Conservation (phyloP, 352 stramenopile species). For the Pelagophyceae sp. region DNA sequence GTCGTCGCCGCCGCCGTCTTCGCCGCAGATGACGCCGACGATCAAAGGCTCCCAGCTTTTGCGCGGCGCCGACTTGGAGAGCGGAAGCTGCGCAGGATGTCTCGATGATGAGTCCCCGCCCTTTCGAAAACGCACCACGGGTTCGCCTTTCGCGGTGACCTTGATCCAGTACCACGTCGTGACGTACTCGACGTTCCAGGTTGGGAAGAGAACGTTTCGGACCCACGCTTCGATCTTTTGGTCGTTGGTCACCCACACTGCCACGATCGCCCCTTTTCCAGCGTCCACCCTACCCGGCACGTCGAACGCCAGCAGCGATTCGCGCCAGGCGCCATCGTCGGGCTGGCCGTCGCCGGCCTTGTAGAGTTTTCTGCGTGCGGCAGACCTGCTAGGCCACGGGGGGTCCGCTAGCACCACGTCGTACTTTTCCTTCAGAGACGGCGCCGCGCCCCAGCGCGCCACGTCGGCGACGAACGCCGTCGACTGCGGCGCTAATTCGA, state of each 20-base stretch:
- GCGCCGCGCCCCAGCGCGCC: not conserved
- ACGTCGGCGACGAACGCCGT: not conserved
- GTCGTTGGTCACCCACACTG: conserved; percentile 11
- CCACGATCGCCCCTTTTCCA: not conserved
- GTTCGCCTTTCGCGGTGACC: not conserved
- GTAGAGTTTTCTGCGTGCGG: not conserved
- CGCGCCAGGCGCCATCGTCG: no score
- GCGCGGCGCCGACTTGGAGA: not conserved
- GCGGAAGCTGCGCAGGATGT: not conserved
- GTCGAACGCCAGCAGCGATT: not conserved
- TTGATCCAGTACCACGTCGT: conserved; percentile 15
- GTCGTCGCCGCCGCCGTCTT: not conserved
- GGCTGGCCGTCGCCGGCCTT: not conserved
- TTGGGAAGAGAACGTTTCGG: not conserved
- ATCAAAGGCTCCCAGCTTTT: conserved; percentile 4
- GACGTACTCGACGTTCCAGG: not conserved
- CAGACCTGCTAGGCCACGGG: not conserved
- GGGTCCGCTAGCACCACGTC: not conserved
- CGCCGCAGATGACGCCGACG: not conserved
- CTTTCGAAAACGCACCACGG: no score
- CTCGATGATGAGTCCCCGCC: not conserved
- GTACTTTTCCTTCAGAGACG: not conserved
- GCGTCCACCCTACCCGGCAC: not conserved
- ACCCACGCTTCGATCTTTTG: not conserved
- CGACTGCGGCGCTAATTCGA: no score